Base-by-base conservation (phyloP, 2,329 filamentous ascomycete species). In the Colletotrichum endophyticum region DNA sequence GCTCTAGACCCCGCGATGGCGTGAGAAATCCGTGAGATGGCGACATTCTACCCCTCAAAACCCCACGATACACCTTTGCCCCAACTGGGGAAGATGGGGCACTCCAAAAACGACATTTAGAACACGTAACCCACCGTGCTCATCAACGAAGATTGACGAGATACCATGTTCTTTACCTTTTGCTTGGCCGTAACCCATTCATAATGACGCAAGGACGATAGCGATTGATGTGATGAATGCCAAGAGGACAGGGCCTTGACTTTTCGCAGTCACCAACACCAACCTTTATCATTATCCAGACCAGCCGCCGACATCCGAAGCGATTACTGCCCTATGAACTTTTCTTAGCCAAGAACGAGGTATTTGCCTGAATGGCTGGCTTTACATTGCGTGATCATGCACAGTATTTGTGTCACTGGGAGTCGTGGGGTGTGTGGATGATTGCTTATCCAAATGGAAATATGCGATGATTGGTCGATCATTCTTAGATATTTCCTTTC, bases 381-480 rank as follows among this genome's bases (percentile, higher is more conserved):
- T 36, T 12, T 22, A 22, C 5, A 69, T 73, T 27, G 64, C 71
- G 71, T 73, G 71, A 73, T 30, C 36, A 73, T 73, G 56, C 71
- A 32, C 12, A 13, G 11, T 44, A 7, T 28, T 73, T 32, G 36
- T 68, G 66, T 34, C 56, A 69, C 22, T 16, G 16, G 13, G 16
- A 16, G 15, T 32, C 19, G 22, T n/a, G 30, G 12, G 27, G 36
- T 34, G 16, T 22, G 27, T 28, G 8, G 25, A 36, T 36, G 12
- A 25, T 22, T 28, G 36, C 71, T 69, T 62, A 73, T 69, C 64
- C 68, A 25, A 19, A 63, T 28, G 63, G 57, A n/a, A 16, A 25
- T 9, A 16, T 32, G 5, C 19, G 34, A 32, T 44, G 8, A 39
- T 25, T 22, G 25, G 8, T 39, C 25, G 22, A 44, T 6, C 16